Conservation (phyloP, 768 basidiomycete genomes). For the Tylopilus sp. region DNA sequence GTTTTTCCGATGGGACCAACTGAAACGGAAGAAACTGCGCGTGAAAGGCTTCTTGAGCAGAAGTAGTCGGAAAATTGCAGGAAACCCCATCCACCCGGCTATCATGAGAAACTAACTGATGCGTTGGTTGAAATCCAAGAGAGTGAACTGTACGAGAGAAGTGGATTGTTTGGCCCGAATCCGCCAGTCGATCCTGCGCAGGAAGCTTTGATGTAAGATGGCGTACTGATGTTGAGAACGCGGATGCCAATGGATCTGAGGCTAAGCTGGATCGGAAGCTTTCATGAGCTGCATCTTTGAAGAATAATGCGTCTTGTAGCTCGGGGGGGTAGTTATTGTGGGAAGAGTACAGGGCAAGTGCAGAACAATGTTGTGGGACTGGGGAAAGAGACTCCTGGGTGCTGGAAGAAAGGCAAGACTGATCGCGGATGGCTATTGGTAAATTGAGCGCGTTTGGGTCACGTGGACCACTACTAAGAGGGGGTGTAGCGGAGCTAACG, state of each 20-base stretch:
- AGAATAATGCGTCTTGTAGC: constrained; percentile 9
- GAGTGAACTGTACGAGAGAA: constrained; percentile 9
- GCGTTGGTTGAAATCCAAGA: constrained; percentile 15
- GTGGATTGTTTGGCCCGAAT: constrained; percentile 13
- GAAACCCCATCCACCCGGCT: constrained; percentile 4
- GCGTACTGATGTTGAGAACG: constrained; percentile 31
- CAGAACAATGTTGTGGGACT: constrained; percentile 6
- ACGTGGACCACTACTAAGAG: not conserved
- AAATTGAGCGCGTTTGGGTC: not conserved
- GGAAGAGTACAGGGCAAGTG: not conserved
- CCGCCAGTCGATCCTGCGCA: constrained; percentile 17
- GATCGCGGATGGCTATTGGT: constrained; percentile 8
- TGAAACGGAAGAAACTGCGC: constrained; percentile 26
- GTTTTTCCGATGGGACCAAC: constrained; percentile 15
- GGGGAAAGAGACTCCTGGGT: constrained; percentile 8
- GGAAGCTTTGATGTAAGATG: constrained; percentile 32
- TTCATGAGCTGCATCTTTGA: constrained; percentile 13
- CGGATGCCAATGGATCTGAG: constrained; percentile 12
- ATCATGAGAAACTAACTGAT: constrained; percentile 15
- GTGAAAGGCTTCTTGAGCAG: constrained; percentile 31
- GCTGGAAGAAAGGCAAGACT: not conserved
- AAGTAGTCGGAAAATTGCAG: constrained; percentile 15
- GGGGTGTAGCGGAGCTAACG: constrained; percentile 1
- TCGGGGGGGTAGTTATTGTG: constrained; percentile 14
- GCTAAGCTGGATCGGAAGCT: constrained; percentile 9